Evolutionary conservation across 2,329 filamentous ascomycete species (phyloP), one percentile per base, ranked within the genome.

Genomic region (Aaosphaeria pasadenensis): DNA sequence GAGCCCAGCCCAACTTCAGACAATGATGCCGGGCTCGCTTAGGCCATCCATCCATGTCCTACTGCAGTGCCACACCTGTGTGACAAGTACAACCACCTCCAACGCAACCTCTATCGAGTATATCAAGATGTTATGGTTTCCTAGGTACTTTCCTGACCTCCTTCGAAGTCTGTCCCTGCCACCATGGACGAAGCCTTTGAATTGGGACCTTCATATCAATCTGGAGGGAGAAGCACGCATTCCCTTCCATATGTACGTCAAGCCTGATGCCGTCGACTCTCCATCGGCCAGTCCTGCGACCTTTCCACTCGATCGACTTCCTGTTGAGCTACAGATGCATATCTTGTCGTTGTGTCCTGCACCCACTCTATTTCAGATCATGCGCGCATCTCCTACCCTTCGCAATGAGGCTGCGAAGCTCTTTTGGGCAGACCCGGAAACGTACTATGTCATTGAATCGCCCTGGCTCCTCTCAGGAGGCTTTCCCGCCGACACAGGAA

Each of bases 161-260:
- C 17, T 24, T 24, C 17, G 17, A 24, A 24, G 17, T 24, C 33
- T 36, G 13, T 36, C 33, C 33, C 9, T 11, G 33, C 33, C 33
- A 9, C 33, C 33, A 13, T 36, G 33, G 33, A 36, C 33, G 33
- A 36, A 11, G 33, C 33, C 33, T 11, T 13, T 36, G 13, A 36
- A 36, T 36, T 36, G 33, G 33, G 33, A 36, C 33, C 33, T 36
- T 13, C 33, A 36, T 11, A 36, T 36, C 9, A 36, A 9, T 36
- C 33, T 36, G 9, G 33, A 36, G 33, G 33, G 33, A 36, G 33
- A 36, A 36, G 33, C 9, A 36, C 33, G 33, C 33, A 13, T 36
- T 36, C 13, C 33, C 9, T 36, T 36, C 13, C 33, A 36, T 36
- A 11, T 13, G 13, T 36, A 51, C 35, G 43, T 54, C 39, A 35